These are phyloP conservation scores for Saprolegnia diclina DNA, from an alignment of 352 stramenopile species.

Conservation along the genomic window DNA sequence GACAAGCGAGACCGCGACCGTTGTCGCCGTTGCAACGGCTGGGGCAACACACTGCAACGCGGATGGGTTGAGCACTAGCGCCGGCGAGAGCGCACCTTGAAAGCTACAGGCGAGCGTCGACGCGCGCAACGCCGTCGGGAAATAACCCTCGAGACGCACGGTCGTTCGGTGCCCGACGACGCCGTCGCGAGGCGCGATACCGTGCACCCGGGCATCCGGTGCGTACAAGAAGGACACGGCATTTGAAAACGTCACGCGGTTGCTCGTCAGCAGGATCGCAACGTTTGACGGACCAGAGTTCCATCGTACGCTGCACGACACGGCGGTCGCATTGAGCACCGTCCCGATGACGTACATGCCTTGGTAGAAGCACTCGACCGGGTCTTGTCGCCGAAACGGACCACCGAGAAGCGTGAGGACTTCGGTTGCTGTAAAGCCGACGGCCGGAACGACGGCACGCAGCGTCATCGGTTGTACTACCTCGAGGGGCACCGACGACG, in stretches of 20 bases:
- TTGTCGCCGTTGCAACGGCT: neutral
- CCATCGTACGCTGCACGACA: neutral
- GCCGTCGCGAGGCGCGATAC: neutral
- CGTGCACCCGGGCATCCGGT: neutral
- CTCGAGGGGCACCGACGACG: neutral
- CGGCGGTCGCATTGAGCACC: conserved; percentile 12
- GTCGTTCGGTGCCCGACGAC: neutral
- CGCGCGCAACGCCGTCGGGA: neutral
- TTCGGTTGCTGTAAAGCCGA: neutral
- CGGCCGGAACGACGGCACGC: neutral
- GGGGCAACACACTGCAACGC: conserved; percentile 5
- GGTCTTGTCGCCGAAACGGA: neutral
- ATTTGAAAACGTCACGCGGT: conserved; percentile 19
- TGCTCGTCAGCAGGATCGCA: conserved; percentile 8
- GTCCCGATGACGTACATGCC: neutral
- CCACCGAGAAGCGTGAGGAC: neutral
- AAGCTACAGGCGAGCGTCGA: conserved; percentile 7
- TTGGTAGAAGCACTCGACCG: neutral
- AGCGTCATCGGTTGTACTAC: neutral
- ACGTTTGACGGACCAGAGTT: neutral
- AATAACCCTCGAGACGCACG: conserved; percentile 12
- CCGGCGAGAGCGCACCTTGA: neutral
- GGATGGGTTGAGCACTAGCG: conserved; percentile 3
- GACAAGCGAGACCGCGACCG: neutral
- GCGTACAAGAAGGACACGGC: neutral